A percentile compares a stretch with the other conserved stretches of the same genome.
Evolutionary conservation across 129 eudicot species (phyloP).

Genomic region (Escallonia rubra): DNA sequence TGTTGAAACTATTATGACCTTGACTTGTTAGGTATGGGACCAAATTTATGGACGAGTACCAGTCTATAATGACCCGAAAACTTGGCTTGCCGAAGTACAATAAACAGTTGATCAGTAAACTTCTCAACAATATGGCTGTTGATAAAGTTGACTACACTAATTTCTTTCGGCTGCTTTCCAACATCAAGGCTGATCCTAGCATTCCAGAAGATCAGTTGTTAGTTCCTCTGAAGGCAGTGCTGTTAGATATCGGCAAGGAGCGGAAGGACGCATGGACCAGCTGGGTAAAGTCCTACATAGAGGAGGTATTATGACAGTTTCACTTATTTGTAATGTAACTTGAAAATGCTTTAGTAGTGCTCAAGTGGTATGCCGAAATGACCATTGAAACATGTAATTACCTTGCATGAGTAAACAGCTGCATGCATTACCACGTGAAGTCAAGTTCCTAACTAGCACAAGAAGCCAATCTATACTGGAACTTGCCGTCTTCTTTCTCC

Average conservation of each 20-base stretch:
- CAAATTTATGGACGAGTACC: conserved; percentile 95
- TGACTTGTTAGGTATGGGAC: conserved; percentile 63
- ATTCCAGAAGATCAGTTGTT: conserved; percentile 64
- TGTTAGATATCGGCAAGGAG: conserved; percentile 91
- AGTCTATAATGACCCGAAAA: conserved; percentile 86
- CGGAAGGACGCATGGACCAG: conserved; percentile 97
- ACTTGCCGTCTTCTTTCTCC: too few species aligned
- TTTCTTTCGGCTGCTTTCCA: conserved; percentile 83
- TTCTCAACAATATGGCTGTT: conserved; percentile 95
- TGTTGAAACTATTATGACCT: not conserved
- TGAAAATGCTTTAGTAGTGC: too few species aligned
- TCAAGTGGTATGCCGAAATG: too few species aligned
- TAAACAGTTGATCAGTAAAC: conserved; percentile 74
- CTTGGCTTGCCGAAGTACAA: conserved; percentile 85
- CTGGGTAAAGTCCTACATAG: conserved; percentile 81
- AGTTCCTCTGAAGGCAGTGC: conserved; percentile 76
- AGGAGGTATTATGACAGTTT: conserved; percentile 54
- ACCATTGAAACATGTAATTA: too few species aligned
- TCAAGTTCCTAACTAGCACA: too few species aligned
- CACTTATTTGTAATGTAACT: not conserved
- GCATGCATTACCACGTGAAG: too few species aligned
- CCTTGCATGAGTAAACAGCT: too few species aligned
- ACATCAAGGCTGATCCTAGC: conserved; percentile 66
- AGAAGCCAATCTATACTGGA: too few species aligned
- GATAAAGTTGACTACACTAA: conserved; percentile 99